Evolutionary conservation across 2,329 filamentous ascomycete genomes (phyloP), one percentile per base, ranked within the genome.

Genomic region (Fusarium liriodendri): DNA sequence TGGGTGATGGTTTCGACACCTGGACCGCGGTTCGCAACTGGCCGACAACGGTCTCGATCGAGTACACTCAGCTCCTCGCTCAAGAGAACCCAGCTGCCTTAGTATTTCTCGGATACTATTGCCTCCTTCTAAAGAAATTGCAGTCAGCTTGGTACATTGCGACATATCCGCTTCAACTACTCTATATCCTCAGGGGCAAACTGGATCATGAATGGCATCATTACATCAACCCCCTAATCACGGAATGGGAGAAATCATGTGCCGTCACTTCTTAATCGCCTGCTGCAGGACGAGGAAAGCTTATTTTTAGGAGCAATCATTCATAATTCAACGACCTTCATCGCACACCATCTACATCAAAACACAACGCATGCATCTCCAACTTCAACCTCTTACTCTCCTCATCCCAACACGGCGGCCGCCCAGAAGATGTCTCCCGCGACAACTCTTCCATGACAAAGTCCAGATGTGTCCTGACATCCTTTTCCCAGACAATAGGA

Each of bases 61-160:
- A 67, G 27, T 73, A 57, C 22, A 58, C 69, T 2, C 54, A 16
- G 5, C 55, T 69, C 6, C 42, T 73, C 16, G 25, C n/a, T 7
- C n/a, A 61, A 14, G 35, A 50, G 10, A 52, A 66, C 5, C 69
- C 71, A 14, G 54, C 13, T 4, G 66, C 71, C 2, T 16, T 71
- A 22, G 38, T 70, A 0, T 27, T 73, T 29, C 52, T 71, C 20
- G 62, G 62, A 18, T 40, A 67, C 13, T 72, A 67, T 50, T 69
- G 69, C 18, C 29, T 67, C 18, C 54, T 73, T 7, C n/a, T 73
- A 8, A 62, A 71, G 38, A 55, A 38, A 14, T 20, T 73, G 3
- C 50, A 62, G 5, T 33, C 37, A 4, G 32, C 40, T 1, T 72
- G 71, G 71, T 73, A 25, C 35, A 61, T 61, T 29, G 27, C 22